Percentiles rank a stretch among this genome's conserved stretches.
These are phyloP conservation scores for Dillenia turbinata DNA, from an alignment of 164 flowering plant genomes.

Conservation along the genomic window DNA sequence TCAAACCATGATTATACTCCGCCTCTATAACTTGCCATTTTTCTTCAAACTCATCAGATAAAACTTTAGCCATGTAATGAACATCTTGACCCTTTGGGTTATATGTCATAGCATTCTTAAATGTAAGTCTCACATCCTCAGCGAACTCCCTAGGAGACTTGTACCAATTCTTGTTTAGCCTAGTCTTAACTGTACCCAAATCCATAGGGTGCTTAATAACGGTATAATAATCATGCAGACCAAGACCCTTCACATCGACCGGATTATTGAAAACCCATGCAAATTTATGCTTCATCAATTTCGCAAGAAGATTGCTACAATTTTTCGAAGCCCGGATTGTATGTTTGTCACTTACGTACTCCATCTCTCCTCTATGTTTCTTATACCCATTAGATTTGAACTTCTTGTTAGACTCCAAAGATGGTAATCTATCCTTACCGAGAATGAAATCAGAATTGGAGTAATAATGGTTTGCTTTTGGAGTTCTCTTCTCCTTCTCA, in stretches of 20 bases:
- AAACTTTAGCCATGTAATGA: slow-evolving; percentile 62
- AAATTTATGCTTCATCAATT: slow-evolving; percentile 70
- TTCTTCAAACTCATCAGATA: slow-evolving; percentile 60
- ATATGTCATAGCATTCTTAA: slow-evolving; percentile 78
- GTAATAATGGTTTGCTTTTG: slow-evolving; percentile 27
- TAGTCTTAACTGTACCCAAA: slow-evolving; percentile 69
- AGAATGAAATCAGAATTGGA: slow-evolving; percentile 26
- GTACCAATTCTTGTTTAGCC: slow-evolving; percentile 54
- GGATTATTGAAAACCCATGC: slow-evolving; percentile 83
- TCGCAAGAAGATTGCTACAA: slow-evolving; percentile 43
- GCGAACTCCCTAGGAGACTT: slow-evolving; percentile 72
- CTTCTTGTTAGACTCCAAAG: slow-evolving; percentile 28
- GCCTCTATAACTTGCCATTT: slow-evolving; percentile 46
- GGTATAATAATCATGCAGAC: slow-evolving; percentile 60
- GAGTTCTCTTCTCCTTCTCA: slow-evolving; percentile 40
- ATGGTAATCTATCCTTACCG: slow-evolving; percentile 35
- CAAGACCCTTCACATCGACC: slow-evolving; percentile 59
- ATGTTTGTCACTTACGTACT: slow-evolving; percentile 19
- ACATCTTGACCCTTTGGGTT: slow-evolving; percentile 84
- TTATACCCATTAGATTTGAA: slow-evolving; percentile 24
- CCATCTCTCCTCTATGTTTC: slow-evolving; percentile 9
- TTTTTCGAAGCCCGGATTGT: slow-evolving; percentile 29
- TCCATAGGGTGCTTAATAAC: slow-evolving; percentile 86
- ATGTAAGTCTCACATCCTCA: slow-evolving; percentile 81
- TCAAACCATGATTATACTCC: slow-evolving; percentile 25